phyloP scores from a whole-genome alignment of 495 filamentous ascomycete species.

The Lepidopterella palustris region DNA sequence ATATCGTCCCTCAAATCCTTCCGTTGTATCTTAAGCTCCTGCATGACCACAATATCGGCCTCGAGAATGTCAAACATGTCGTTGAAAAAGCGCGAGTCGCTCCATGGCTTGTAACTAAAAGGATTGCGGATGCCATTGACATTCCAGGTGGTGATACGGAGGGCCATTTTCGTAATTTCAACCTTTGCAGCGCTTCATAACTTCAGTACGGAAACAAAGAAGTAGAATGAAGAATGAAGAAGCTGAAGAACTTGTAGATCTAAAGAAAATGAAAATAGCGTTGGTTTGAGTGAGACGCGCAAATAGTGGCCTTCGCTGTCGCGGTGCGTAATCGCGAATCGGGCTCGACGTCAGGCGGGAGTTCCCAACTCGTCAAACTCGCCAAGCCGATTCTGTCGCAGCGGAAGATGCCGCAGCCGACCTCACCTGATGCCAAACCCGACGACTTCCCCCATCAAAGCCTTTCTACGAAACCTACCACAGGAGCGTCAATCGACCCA shows the following conservation, averaged over 20 bases:
- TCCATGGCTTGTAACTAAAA: conserved; percentile 93
- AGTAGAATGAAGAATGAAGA: neutral
- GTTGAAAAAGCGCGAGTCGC: conserved; percentile 78
- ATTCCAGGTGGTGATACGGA: conserved; percentile 89
- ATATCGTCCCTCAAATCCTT: conserved; percentile 94
- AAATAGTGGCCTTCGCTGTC: neutral
- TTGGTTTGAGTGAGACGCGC: neutral
- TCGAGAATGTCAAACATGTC: conserved; percentile 93
- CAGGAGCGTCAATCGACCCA: neutral
- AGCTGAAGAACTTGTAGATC: neutral
- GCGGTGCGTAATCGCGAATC: neutral
- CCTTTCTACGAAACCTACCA: too few species aligned
- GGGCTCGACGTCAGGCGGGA: neutral
- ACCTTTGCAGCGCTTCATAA: conserved; percentile 27
- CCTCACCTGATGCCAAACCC: neutral
- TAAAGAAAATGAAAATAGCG: neutral
- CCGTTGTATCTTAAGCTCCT: conserved; percentile 93
- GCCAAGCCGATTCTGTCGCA: neutral
- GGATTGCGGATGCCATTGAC: conserved; percentile 97
- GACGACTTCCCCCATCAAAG: too few species aligned
- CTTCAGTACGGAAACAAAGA: neutral
- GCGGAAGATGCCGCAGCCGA: neutral
- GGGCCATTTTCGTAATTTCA: conserved; percentile 49
- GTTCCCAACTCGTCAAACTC: neutral
- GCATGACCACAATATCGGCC: conserved; percentile 90